phyloP scores from a whole-genome alignment of 2,329 filamentous ascomycete species.

The Colletotrichum graminicola region DNA sequence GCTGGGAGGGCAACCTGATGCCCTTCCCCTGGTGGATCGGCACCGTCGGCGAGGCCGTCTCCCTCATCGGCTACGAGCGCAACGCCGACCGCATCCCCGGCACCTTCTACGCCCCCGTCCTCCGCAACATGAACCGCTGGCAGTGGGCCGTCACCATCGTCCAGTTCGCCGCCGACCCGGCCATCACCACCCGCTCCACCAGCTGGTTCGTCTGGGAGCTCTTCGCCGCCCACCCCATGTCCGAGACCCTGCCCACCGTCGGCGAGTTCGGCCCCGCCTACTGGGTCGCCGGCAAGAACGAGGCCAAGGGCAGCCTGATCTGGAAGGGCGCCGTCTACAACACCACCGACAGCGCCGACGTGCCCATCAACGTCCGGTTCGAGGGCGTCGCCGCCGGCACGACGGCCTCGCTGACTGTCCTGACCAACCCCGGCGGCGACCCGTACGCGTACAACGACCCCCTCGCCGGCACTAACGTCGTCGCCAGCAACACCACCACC shows the following conservation, averaged over 20 bases:
- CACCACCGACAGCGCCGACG: slow-evolving; percentile 57
- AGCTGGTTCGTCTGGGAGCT: slow-evolving; percentile 65
- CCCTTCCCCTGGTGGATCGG: slow-evolving; percentile 70
- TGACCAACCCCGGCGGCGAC: slow-evolving; percentile 56
- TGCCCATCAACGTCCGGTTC: slow-evolving; percentile 61
- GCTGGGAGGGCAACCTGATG: slow-evolving; percentile 59
- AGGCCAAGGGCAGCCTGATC: slow-evolving; percentile 55
- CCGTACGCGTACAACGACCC: slow-evolving; percentile 61
- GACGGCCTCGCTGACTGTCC: slow-evolving; percentile 58
- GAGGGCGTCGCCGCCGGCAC: slow-evolving; percentile 56
- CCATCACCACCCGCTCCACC: slow-evolving; percentile 62
- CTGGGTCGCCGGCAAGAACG: slow-evolving; percentile 62
- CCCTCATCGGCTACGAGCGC: slow-evolving; percentile 73
- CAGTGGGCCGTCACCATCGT: slow-evolving; percentile 65
- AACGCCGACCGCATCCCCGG: slow-evolving; percentile 71
- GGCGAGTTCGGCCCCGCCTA: slow-evolving; percentile 60
- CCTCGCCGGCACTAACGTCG: slow-evolving; percentile 61
- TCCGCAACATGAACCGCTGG: slow-evolving; percentile 64
- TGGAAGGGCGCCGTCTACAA: slow-evolving; percentile 68
- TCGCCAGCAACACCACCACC: slow-evolving; percentile 55
- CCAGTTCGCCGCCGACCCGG: slow-evolving; percentile 61
- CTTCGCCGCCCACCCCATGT: slow-evolving; percentile 60
- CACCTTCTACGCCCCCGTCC: slow-evolving; percentile 63
- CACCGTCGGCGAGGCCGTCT: slow-evolving; percentile 74
- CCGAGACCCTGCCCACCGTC: slow-evolving; percentile 59